A percentile compares a stretch with the other conserved stretches of the same genome.
Conservation (phyloP, 2,329 filamentous ascomycete species). For the Bertia moriformis region DNA sequence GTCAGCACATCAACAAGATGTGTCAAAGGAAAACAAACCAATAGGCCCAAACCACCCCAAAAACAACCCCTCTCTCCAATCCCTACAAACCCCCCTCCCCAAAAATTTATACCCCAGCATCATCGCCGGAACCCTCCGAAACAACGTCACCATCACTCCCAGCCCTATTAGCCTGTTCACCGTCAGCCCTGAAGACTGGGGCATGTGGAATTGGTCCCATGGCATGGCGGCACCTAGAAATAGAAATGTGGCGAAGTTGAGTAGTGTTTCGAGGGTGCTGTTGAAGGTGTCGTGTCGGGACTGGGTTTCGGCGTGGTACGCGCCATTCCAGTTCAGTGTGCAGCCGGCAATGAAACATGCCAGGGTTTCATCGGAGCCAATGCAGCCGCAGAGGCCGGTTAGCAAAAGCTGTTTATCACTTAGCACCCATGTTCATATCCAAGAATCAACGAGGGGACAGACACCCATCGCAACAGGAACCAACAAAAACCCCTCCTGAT, state of each 20-base stretch:
- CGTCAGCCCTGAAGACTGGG: slow-evolving; percentile 35
- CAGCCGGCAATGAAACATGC: slow-evolving; percentile 46
- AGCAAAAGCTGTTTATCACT: slow-evolving; percentile 37
- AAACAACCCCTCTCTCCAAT: slow-evolving; percentile 42
- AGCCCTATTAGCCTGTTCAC: slow-evolving; percentile 31
- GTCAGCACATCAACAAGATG: background rate
- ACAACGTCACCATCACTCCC: slow-evolving; percentile 33
- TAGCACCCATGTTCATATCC: background rate
- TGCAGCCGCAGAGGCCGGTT: slow-evolving; percentile 37
- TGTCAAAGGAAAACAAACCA: slow-evolving; percentile 29
- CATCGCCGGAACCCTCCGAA: slow-evolving; percentile 41
- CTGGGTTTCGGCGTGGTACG: slow-evolving; percentile 39
- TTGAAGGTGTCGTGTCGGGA: slow-evolving; percentile 46
- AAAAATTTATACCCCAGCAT: slow-evolving; percentile 38
- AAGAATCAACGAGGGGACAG: slow-evolving; percentile 4
- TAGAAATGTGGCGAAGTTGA: slow-evolving; percentile 47
- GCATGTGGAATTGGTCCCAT: slow-evolving; percentile 36
- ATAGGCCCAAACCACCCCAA: slow-evolving; percentile 55
- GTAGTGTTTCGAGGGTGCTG: slow-evolving; percentile 36
- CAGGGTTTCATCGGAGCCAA: slow-evolving; percentile 44
- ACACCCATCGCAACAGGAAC: slow-evolving; percentile 33
- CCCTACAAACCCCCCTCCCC: slow-evolving; percentile 30
- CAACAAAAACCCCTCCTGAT: slow-evolving; percentile 35
- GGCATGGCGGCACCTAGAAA: slow-evolving; percentile 41
- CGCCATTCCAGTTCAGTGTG: slow-evolving; percentile 45